Evolutionary conservation across 441 rosid species (phyloP), one percentile per base, ranked within the genome.

Genomic region (Flueggea neowawraea): DNA sequence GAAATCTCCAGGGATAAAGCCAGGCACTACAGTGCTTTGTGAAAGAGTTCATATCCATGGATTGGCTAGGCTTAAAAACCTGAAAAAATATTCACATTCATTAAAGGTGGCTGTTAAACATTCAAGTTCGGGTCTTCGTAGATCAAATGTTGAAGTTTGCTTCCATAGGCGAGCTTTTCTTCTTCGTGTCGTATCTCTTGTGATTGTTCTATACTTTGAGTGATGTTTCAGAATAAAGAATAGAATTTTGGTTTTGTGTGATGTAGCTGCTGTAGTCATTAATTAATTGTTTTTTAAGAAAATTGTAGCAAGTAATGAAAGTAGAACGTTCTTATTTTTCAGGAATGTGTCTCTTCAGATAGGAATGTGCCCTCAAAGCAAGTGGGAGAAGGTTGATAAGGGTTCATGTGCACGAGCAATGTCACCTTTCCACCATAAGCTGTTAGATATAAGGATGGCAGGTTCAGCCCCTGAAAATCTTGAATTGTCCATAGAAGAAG

Each of bases 391-490:
- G 72, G 81, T 77, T 16, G 75, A 78, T 11, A 90, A 88, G 77
- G 90, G 88, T 75, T 71, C 75, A 53, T 90, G 97, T 97, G 75
- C 61, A 67, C 89, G 75, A 60, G 67, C 86, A n/a, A 88, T 90
- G 96, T 94, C 98, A 8, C 95, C 98, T 54, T 94, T 85, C 62
- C 95, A 84, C 74, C 85, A 78, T 68, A 94, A 85, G 80, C 67
- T 88, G 57, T 66, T 94, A 65, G 97, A 90, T 63, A 32, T 94
- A 52, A 73, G 98, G 74, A 56, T 75, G 51, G 54, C 68, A 54
- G 69, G 82, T 74, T 75, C 86, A 63, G 72, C 80, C 28, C 70
- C 56, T 3, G 79, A 71, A 70, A 70, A 67, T 54, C 33, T 83
- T 47, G 84, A 81, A 68, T 70, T 90, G 60, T 85, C 91, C 49